Base-by-base conservation (phyloP, 2,329 filamentous ascomycete species). In the Xylariales sp. region DNA sequence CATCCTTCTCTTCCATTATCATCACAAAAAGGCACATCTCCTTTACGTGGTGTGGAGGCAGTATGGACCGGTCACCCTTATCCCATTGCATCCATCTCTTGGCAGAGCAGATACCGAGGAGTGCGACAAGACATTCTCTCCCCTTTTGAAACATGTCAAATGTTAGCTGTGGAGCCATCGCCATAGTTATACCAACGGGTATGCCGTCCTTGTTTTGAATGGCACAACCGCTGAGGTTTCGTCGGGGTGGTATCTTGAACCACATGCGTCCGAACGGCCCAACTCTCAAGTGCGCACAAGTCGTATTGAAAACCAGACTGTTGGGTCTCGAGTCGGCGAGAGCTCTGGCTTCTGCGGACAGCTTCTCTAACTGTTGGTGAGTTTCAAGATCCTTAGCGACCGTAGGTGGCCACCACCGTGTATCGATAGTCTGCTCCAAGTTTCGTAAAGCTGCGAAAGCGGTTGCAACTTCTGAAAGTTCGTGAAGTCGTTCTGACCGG, bases 31-130 rank as follows among this genome's bases (percentile, higher is more conserved):
- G 52, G 34, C 57, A 55, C 10, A 62, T 28, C 16, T 57, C 39
- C 32, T 58, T 58, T 12, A 62, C n/a, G 57, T 30, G 46, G 23
- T 56, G 50, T 10, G 36, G 46, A 2, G 23, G 16, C 6, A 65
- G 32, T 3, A 18, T 45, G 8, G 14, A 34, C 18, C 16, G 34
- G 36, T 64, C 28, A 3, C 60, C 54, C 23, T 63, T 52, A 43
- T 67, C 46, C 58, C 59, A 59, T 39, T 59, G 59, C 59, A 67
- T 66, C 9, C n/a, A 52, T 53, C 64, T 55, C 53, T 57, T 62
- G 6, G n/a, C 34, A 34, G 58, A 48, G 45, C 58, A 66, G 10
- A 66, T 41, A 18, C 58, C 46, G 2, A 62, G 10, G 46, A 57
- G 58, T 16, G 53, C 52, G 30, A 67, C 52, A 18, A 67, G 58